Conservation (phyloP, 306 rosid genomes). For the Prosopis cineraria region DNA sequence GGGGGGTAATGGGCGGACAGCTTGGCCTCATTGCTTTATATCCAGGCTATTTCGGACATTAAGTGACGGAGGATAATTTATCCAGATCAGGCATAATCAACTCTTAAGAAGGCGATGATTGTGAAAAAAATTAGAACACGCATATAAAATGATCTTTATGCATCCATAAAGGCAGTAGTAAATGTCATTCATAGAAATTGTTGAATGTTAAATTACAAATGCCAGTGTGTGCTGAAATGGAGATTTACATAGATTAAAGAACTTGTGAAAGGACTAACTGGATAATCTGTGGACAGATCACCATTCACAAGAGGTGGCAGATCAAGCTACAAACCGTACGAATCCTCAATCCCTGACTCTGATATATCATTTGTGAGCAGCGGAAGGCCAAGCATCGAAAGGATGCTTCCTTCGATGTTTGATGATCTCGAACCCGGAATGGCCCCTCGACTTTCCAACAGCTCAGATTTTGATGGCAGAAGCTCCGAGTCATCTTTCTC, state of each 20-base stretch:
- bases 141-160: not conserved
- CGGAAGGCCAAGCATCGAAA: conserved; percentile 63
- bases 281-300: conserved; percentile 53
- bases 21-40: not conserved
- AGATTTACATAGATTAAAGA: not conserved
- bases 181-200: not conserved
- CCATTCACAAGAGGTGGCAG: conserved; percentile 59
- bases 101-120: not conserved
- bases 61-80: not conserved
- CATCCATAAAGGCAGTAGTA: not conserved
- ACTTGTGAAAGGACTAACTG: not conserved
- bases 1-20: not conserved
- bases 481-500: conserved; percentile 52
- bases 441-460: conserved; percentile 42
- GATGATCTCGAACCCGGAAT: conserved; percentile 47
- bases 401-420: conserved; percentile 41
- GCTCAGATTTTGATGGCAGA: conserved; percentile 52
- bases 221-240: not conserved
- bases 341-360: conserved; percentile 44
- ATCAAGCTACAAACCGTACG: conserved; percentile 43
- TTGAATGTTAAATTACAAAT: not conserved
- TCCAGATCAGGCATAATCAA: not conserved
- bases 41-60: not conserved
- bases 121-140: no score
- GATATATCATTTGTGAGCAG: conserved; percentile 82